phyloP scores from a whole-genome alignment of 2,329 filamentous ascomycete genomes.

The Alternaria viburni region DNA sequence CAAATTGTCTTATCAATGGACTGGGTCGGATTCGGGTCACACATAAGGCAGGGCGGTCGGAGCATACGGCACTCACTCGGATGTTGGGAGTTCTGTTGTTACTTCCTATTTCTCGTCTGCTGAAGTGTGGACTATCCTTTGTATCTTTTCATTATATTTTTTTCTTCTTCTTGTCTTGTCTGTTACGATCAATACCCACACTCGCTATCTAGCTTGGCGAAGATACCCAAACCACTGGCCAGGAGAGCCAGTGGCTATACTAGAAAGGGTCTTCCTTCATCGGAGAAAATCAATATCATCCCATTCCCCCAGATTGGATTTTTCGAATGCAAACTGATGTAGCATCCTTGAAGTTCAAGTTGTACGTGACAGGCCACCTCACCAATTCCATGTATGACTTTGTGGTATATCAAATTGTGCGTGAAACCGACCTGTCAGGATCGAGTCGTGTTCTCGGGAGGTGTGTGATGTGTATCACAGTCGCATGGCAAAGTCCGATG shows the following conservation, averaged over 20 bases:
- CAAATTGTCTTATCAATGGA: constrained; percentile 44
- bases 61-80: constrained; percentile 22
- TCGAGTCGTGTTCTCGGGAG: background rate
- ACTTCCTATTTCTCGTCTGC: constrained; percentile 10
- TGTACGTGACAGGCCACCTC: background rate
- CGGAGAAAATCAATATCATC: constrained; percentile 42
- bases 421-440: constrained; percentile 12
- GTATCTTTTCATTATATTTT: constrained; percentile 1
- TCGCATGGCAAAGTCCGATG: background rate
- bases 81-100: constrained; percentile 9
- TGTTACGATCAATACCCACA: constrained; percentile 30
- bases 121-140: constrained; percentile 17
- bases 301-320: background rate
- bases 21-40: constrained; percentile 24
- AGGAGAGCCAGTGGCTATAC: constrained; percentile 28
- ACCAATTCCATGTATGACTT: background rate
- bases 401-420: background rate
- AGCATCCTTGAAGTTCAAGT: background rate
- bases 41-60: constrained; percentile 29
- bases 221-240: constrained; percentile 27
- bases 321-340: background rate
- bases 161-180: constrained; percentile 9
- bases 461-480: background rate
- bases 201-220: constrained; percentile 33
- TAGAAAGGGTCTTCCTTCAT: constrained; percentile 48